Evolutionary conservation across 179 eudicot genomes (phyloP), one percentile per base, ranked within the genome.

Genomic region (Silene vulgaris): DNA sequence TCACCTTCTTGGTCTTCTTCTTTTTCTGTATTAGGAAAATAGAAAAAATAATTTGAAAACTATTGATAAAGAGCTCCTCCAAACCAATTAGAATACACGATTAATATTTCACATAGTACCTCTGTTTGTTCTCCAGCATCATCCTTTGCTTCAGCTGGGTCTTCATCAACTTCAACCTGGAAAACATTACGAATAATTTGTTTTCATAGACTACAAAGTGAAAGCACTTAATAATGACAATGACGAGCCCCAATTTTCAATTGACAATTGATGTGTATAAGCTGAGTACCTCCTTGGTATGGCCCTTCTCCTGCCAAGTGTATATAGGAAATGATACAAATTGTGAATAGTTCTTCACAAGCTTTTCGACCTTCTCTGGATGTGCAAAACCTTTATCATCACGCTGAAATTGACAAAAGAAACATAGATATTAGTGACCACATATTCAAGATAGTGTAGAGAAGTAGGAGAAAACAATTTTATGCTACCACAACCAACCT

Each of bases 291-390:
- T 95, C 99, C 82, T 92, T 95, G 9, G 96, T 86, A 79, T 59
- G 82, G 60, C 97, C 99, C 80, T 95, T 92, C 83, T 95, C 98
- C 82, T 94, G 90, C 98, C 98, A 94, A 19, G 96, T 92, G 81
- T 90, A 94, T 74, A 94, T 94, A 9, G 99, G 99, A 83, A 95
- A 95, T 45, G 99, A 95, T 77, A 95, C 97, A 87, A 95, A 95
- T 73, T 87, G 97, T n/a, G 99, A 95, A 86, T 95, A 95, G 77
- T 95, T 95, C 79, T 92, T 90, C 45, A 95, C 90, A 74, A 95
- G 99, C 80, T 82, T 95, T 86, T 90, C 80, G 35, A 95, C 81
- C 75, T 80, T 92, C 86, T 95, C 99, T 29, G 99, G 99, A 82
- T 92, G 92, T 29, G 99, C 97, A 85, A 85, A 92, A 8, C 85